A percentile compares a stretch with the other conserved stretches of the same genome.
Evolutionary conservation across 2,329 filamentous ascomycete species (phyloP).

Genomic region (Coleophoma eucalyptorum): DNA sequence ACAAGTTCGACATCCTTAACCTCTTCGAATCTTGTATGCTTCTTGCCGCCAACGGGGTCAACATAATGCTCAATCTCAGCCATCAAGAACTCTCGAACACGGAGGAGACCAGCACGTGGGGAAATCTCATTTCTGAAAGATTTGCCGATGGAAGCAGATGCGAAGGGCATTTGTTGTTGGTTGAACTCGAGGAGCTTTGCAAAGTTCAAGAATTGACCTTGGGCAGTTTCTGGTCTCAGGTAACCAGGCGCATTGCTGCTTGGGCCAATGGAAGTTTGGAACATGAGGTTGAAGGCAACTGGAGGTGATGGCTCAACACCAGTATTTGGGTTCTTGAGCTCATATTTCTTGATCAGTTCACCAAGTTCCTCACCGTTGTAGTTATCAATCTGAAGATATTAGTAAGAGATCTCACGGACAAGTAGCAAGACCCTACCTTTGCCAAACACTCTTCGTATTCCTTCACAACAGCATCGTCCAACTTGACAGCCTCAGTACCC

Average conservation of each 20-base stretch:
- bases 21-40: conserved; percentile 83
- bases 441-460: conserved; percentile 92
- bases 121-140: conserved; percentile 99
- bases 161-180: conserved; percentile 92
- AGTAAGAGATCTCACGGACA: conserved; percentile 5
- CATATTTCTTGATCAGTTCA: conserved; percentile 82
- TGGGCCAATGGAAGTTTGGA: conserved; percentile 90
- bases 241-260: conserved; percentile 84
- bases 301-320: conserved; percentile 74
- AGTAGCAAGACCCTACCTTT: conserved; percentile 37
- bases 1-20: conserved; percentile 80
- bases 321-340: conserved; percentile 84
- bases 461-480: conserved; percentile 79
- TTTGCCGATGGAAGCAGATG: conserved; percentile 94
- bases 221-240: conserved; percentile 89
- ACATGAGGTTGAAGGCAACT: conserved; percentile 97
- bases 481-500: conserved; percentile 74
- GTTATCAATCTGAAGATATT: conserved; percentile 72
- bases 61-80: conserved; percentile 99
- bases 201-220: conserved; percentile 97
- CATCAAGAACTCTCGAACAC: conserved; percentile 97
- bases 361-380: conserved; percentile 85
- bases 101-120: conserved; percentile 82
- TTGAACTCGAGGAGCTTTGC: conserved; percentile 95
- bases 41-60: conserved; percentile 91